Base-by-base conservation (phyloP, 2,329 filamentous ascomycete species). In the Phialophora tarda region DNA sequence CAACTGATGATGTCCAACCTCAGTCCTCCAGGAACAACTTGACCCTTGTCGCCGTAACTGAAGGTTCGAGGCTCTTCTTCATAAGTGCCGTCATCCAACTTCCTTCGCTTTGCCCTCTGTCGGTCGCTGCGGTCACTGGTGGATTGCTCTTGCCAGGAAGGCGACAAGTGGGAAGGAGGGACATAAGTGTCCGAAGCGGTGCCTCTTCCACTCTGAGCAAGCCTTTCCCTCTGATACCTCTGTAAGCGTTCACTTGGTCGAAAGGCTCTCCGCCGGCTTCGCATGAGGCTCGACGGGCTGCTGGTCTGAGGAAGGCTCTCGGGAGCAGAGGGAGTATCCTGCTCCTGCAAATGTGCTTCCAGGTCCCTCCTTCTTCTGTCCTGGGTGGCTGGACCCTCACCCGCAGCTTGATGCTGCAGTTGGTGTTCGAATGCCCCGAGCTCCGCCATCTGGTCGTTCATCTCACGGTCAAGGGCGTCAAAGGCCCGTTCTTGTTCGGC, bases 1-100 rank as follows among this genome's bases (percentile, higher is more conserved):
- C 93, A 97, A 81, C 89, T 95, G 57, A 91, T 85, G 69, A 97
- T 88, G 75, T 97, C 91, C 91, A 97, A 92, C 68, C 85, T 89
- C 73, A 97, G 81, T 70, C 86, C 85, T 3, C 93, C 93, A 0
- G 92, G 86, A 67, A 95, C 91, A 17, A 96, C 90, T 78, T 97
- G 93, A 21, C 93, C 94, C 76, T 90, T 92, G 73, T 88, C 89
- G 24, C 93, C 94, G 76, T 97, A 98, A 69, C 86, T 89, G 75
- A 93, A 91, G 1, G 84, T 86, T 66, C 74, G 75, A n/a, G 75
- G 71, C 3, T 77, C 78, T 66, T 80, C 77, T 28, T 82, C 78
- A 14, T 82, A 77, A 55, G 83, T 83, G 68, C 91, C 89, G 1
- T 85, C 82, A 72, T 91, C 89, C 44, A 92, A 77, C 76, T 91